Conservation (phyloP, 371 early-diverging fungal genomes). For the Funneliformis caledonium region DNA sequence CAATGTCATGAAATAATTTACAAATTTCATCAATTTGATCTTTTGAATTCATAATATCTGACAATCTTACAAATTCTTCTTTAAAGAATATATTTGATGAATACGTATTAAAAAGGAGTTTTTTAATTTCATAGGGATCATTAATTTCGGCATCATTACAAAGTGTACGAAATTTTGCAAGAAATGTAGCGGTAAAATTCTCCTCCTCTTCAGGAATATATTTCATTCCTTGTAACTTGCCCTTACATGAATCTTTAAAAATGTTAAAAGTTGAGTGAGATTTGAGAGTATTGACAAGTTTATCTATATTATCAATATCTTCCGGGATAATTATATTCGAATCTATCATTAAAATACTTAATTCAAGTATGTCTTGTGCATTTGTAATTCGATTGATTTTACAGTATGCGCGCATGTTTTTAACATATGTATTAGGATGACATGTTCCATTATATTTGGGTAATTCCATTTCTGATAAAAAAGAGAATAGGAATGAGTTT, state of each 20-base stretch:
- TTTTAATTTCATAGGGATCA: background rate
- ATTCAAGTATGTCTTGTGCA: background rate
- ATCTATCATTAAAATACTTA: background rate
- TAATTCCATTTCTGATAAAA: background rate
- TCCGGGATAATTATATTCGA: background rate
- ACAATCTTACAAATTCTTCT: background rate
- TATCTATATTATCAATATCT: background rate
- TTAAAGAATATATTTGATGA: background rate
- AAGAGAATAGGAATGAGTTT: background rate
- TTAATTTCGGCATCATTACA: background rate
- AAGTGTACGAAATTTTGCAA: background rate
- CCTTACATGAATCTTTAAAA: background rate
- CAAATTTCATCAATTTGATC: no score
- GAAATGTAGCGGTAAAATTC: no score
- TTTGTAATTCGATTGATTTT: background rate
- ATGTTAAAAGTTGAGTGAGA: background rate
- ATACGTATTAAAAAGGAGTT: background rate
- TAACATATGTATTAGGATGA: background rate
- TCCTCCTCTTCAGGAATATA: no score
- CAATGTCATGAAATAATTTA: background rate
- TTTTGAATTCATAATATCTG: no score
- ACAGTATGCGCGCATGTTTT: background rate
- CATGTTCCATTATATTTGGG: background rate
- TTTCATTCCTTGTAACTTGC: background rate
- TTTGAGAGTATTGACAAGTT: background rate